These are phyloP conservation scores for Apostasia shenzhenica DNA, from an alignment of 106 monocot species.

Conservation along the genomic window DNA sequence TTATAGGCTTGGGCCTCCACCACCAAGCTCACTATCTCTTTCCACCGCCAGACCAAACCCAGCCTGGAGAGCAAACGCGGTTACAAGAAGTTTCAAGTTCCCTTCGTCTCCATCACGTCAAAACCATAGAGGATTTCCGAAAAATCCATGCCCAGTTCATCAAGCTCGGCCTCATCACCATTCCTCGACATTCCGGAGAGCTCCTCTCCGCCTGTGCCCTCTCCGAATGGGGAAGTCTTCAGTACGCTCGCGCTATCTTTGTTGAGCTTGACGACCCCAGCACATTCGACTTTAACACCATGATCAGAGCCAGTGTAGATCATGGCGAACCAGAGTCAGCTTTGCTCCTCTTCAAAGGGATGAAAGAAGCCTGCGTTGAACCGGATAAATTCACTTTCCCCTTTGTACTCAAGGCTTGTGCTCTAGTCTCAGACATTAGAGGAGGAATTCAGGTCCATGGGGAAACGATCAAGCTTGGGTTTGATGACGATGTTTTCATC, in stretches of 20 bases:
- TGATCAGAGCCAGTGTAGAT: slow-evolving; percentile 53
- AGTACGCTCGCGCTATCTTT: slow-evolving; percentile 67
- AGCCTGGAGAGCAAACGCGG: slow-evolving; percentile 5
- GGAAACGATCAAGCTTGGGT: slow-evolving; percentile 43
- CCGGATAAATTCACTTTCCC: slow-evolving; percentile 77
- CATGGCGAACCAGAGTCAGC: slow-evolving; percentile 30
- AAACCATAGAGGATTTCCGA: slow-evolving; percentile 53
- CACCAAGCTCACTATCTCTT: slow-evolving; percentile 15
- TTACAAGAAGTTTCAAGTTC: slow-evolving; percentile 6
- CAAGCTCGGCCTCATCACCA: slow-evolving; percentile 52
- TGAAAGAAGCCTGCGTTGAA: slow-evolving; percentile 23
- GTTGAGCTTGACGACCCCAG: slow-evolving; percentile 20
- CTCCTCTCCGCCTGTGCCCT: slow-evolving; percentile 60
- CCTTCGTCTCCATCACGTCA: slow-evolving; percentile 21
- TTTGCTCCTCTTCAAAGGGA: slow-evolving; percentile 36
- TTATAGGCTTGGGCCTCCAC: slow-evolving; percentile 23
- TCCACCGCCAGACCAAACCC: slow-evolving; percentile 8
- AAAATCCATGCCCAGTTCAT: slow-evolving; percentile 59
- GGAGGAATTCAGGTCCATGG: slow-evolving; percentile 60
- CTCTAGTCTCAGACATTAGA: slow-evolving; percentile 15
- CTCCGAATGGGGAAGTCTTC: slow-evolving; percentile 57
- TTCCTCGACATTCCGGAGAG: slow-evolving; percentile 20
- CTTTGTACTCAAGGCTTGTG: slow-evolving; percentile 68
- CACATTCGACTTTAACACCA: slow-evolving; percentile 60
- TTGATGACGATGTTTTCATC: slow-evolving; percentile 30